A percentile compares a stretch with the other conserved stretches of the same genome.
Evolutionary conservation across 805 yeast genomes (phyloP).

Genomic region (Sugiyamaella chiloensis): DNA sequence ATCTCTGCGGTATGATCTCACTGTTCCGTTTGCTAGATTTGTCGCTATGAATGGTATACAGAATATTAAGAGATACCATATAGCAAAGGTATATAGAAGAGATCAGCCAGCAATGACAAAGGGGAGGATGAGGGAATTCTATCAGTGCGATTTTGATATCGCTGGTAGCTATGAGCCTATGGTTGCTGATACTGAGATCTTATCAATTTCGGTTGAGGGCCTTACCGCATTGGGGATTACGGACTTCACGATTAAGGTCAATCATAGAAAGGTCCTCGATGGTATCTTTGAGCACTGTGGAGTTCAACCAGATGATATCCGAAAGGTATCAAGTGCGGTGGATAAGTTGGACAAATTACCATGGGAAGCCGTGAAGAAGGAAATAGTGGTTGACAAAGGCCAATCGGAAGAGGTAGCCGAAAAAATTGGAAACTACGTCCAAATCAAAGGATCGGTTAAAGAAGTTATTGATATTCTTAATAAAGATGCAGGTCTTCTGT

Average conservation of each 20-base stretch:
- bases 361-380: constrained; percentile 91
- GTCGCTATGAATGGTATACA: constrained; percentile 94
- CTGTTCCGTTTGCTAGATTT: constrained; percentile 97
- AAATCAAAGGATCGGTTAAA: constrained; percentile 60
- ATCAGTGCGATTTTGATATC: constrained; percentile 97
- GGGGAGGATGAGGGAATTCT: constrained; percentile 99
- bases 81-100: constrained; percentile 97
- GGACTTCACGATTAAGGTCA: constrained; percentile 87
- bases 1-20: constrained; percentile 90
- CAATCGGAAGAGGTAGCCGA: constrained; percentile 92
- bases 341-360: constrained; percentile 95
- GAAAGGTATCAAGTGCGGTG: constrained; percentile 91
- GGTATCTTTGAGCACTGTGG: constrained; percentile 96
- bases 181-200: constrained; percentile 94
- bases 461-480: constrained; percentile 50
- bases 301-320: constrained; percentile 87
- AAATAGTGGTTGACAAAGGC: constrained; percentile 87
- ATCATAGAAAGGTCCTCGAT: constrained; percentile 93
- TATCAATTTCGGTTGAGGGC: constrained; percentile 81
- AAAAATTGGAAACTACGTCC: constrained; percentile 86
- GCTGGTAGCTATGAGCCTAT: constrained; percentile 91
- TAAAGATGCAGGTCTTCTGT: constrained; percentile 53
- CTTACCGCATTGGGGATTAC: constrained; percentile 75
- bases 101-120: constrained; percentile 99
- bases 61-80: constrained; percentile 88